Evolutionary conservation across 2,329 filamentous ascomycete species (phyloP), one percentile per base, ranked within the genome.

Genomic region (Calonectria henricotiae): DNA sequence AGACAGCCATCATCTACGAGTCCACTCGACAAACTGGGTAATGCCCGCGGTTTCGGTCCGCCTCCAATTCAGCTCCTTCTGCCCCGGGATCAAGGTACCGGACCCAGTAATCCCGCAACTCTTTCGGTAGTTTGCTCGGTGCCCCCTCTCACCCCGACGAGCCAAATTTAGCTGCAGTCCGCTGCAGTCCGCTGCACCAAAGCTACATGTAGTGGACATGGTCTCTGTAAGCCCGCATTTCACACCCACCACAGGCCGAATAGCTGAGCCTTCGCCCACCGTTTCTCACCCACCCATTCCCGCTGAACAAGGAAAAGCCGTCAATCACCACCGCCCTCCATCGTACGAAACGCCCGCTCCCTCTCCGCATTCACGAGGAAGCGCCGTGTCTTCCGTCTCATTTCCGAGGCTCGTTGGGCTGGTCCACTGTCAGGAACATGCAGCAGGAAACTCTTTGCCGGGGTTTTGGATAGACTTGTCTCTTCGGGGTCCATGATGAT

Each of bases 341-440:
- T 64, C 66, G 44, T 68, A 68, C 66, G 60, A 68, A 68, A 41
- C 46, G 37, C n/a, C 58, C 20, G 37, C 43, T 68, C 25, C 44
- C 41, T 47, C 67, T 66, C 67, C 62, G 67, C 67, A 62, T 62
- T 69, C 62, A 65, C 67, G 43, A 69, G 67, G 62, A 65, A 69
- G 46, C 12, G 13, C 3, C n/a, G n/a, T 25, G 43, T 37, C n/a
- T 43, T 25, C 23, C 51, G 25, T 37, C 39, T 47, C 39, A 65
- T 69, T 61, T 62, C 67, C 67, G 67, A 69, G 67, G 67, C 54
- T 65, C 54, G 47, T 23, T 35, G 25, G 7, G 9, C 12, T n/a
- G 25, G 41, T 43, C 39, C 49, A 17, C 30, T 25, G 41, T 46
- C 39, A 66, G 62, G 62, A 66, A 65, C 55, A 54, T 37, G 27